phyloP scores from a whole-genome alignment of 768 basidiomycete genomes.

The Lactarius vividus region DNA sequence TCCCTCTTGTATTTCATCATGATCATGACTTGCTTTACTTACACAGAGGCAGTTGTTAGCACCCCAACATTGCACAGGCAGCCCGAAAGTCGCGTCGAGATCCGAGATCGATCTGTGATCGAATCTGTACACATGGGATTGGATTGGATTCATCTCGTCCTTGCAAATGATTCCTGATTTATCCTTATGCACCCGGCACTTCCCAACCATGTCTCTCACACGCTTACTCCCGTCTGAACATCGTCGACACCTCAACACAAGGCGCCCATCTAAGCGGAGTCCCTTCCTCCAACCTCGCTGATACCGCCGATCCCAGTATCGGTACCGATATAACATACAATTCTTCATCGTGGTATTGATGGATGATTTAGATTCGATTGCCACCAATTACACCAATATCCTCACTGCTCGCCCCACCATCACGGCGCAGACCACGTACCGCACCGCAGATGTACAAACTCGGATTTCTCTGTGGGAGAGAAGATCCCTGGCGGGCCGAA shows the following conservation, averaged over 20 bases:
- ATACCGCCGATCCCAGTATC: neutral
- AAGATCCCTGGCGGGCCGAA: neutral
- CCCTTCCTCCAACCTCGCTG: neutral
- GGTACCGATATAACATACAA: neutral
- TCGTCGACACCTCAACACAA: neutral
- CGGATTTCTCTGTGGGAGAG: neutral
- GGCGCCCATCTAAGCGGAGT: neutral
- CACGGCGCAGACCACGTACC: neutral
- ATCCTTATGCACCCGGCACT: neutral
- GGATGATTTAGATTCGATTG: neutral
- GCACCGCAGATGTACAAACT: neutral
- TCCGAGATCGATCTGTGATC: neutral
- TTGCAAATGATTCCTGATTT: neutral
- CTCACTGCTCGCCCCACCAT: neutral
- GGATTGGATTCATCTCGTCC: neutral
- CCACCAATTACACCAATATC: neutral
- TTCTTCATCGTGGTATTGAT: neutral
- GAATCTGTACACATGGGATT: neutral
- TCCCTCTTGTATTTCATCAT: neutral
- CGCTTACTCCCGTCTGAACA: neutral
- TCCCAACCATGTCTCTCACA: neutral
- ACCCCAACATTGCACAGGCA: neutral
- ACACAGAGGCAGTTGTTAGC: neutral
- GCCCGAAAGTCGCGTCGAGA: neutral
- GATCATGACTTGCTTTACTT: neutral